Base-by-base conservation (phyloP, 2,329 filamentous ascomycete genomes). In the Plenodomus biglobosus region DNA sequence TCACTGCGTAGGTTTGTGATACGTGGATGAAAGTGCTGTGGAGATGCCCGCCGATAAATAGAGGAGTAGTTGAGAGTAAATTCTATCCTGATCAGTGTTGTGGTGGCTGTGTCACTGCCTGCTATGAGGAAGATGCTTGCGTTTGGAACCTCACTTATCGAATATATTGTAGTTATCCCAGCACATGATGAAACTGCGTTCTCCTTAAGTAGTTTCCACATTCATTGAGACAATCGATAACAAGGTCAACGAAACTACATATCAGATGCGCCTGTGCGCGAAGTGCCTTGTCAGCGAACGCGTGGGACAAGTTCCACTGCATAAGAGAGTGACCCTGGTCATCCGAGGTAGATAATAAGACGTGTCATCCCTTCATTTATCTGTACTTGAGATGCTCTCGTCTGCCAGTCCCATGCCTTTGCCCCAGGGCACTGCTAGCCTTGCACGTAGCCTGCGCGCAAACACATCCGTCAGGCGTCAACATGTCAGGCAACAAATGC, bases 61-160 rank as follows among this genome's bases (percentile, higher is more conserved):
- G n/a, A n/a, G n/a, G n/a, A n/a, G n/a, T n/a, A n/a, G n/a, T n/a
- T n/a, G n/a, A n/a, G n/a, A n/a, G n/a, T n/a, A n/a, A n/a, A n/a
- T n/a, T n/a, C n/a, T n/a, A n/a, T n/a, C n/a, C n/a, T n/a, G n/a
- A n/a, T n/a, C n/a, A n/a, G n/a, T n/a, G n/a, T n/a, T n/a, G 72
- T 58, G 0, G 76, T 76, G 0, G 76, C 76, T 0, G 76, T 79
- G 0, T 79, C 76, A 3, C 68, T 72, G 0, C 77, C 77, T 0
- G 73, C 77, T 2, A 70, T 46, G 5, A 76, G 61, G 34, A 76
- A 60, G n/a, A n/a, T n/a, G n/a, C n/a, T n/a, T n/a, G n/a, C n/a
- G 27, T 32, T 6, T 34, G 68, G 66, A 22, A 32, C 7, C 3
- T 46, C 1, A 42, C 2, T 8, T 17, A 19, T 35, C 36, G 17